Evolutionary conservation across 2,329 filamentous ascomycete genomes (phyloP), one percentile per base, ranked within the genome.

Genomic region (Aspergillus vadensis): DNA sequence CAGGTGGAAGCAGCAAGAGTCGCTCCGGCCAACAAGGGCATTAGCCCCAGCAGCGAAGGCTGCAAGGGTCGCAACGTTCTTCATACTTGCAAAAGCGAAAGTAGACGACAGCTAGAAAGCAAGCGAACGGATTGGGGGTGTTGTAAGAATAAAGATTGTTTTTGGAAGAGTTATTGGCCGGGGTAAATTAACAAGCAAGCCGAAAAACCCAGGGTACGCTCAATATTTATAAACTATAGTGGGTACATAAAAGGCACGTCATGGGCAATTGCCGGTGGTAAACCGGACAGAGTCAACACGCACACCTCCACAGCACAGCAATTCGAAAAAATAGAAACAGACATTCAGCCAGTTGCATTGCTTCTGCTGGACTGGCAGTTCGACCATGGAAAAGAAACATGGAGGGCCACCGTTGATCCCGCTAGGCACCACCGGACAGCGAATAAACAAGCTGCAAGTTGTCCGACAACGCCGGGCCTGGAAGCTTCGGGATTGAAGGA

Each of bases 1-100:
- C 38, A 88, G 69, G 60, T 80, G 76, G 73, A 88, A 87, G 63
- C 80, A 81, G 68, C 85, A 85, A 50, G 70, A 74, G 41, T 71
- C 72, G 52, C 68, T 65, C 50, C 77, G 72, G 59, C 72, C 61
- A 58, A 77, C 70, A 25, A 79, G 70, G 50, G 79, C 81, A 64
- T 81, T 79, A 57, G 77, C 74, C 47, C 77, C 74, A 43, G 72
- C 71, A 63, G 76, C 70, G 23, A 81, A 73, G 55, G 76, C 75
- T 48, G 77, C 72, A 47, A 77, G 58, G 50, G 74, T 69, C 59
- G 73, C 64, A 61, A 80, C 65, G 53, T 70, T 72, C 68, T 75
- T 78, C 77, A 81, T 81, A 8, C 43, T 65, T 58, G 50, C 12
- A 38, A 30, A 23, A 64, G 59, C 58, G 61, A 65, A 44, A 12